A percentile compares a stretch with the other conserved stretches of the same genome.
Evolutionary conservation across 2,329 filamentous ascomycete genomes (phyloP).

Genomic region (Cadophora gregata): DNA sequence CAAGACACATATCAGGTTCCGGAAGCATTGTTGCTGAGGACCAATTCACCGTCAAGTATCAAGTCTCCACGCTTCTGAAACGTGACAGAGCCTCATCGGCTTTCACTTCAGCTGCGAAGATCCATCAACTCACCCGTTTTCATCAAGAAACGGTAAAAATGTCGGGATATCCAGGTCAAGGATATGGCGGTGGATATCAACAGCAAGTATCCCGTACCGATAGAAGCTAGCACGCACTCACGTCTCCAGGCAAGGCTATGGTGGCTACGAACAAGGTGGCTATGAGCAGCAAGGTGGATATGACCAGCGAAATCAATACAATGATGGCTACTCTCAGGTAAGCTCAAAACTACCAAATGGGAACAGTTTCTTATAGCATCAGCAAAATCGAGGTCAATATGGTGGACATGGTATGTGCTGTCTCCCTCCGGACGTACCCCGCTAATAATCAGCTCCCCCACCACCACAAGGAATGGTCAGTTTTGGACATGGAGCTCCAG

Average conservation of each 20-base stretch:
- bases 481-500: constrained; percentile 81
- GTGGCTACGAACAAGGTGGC: constrained; percentile 4
- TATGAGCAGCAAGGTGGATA: not conserved
- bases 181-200: constrained; percentile 10
- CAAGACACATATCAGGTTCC: not conserved
- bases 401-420: constrained; percentile 19
- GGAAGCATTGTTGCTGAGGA: not conserved
- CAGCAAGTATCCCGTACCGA: not conserved
- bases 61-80: constrained; percentile 6
- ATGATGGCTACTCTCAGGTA: constrained; percentile 16
- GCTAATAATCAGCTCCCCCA: constrained; percentile 15
- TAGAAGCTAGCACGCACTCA: not conserved
- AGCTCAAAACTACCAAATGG: not conserved
- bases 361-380: constrained; percentile 14
- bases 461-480: constrained; percentile 69
- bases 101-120: not conserved
- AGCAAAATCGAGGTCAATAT: constrained; percentile 15
- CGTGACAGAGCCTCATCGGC: constrained; percentile 4
- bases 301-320: constrained; percentile 6
- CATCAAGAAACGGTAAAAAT: constrained; percentile 4
- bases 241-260: constrained; percentile 20
- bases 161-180: constrained; percentile 23
- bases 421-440: not conserved
- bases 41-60: not conserved
- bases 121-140: not conserved